These are phyloP conservation scores for Phlyctochytrium planicorne DNA, from an alignment of 192 early-diverging fungal genomes.

Conservation along the genomic window DNA sequence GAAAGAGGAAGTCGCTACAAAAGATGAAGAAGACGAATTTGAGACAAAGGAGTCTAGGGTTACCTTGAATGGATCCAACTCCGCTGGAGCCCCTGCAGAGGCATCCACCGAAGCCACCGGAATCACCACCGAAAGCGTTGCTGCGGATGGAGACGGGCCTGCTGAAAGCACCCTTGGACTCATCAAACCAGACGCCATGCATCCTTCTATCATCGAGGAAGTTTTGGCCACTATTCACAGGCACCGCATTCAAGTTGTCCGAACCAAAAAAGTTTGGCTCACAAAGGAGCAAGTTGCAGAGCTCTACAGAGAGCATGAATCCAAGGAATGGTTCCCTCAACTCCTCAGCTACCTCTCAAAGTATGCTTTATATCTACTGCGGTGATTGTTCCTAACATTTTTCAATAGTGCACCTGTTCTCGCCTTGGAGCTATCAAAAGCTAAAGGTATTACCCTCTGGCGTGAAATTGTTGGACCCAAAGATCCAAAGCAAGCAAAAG, in stretches of 20 bases:
- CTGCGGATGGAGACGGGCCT: not conserved
- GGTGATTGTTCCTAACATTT: conserved; percentile 2
- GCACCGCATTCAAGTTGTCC: conserved; percentile 49
- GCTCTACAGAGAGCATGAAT: conserved; percentile 55
- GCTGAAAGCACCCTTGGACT: conserved; percentile 53
- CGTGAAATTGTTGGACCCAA: conserved; percentile 56
- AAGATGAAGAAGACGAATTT: not conserved
- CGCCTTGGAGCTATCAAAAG: conserved; percentile 48
- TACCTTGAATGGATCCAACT: not conserved
- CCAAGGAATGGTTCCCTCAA: conserved; percentile 43
- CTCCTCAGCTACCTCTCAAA: conserved; percentile 50
- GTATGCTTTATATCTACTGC: conserved; percentile 20
- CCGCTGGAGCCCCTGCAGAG: conserved; percentile 1
- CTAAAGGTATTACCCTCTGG: conserved; percentile 49
- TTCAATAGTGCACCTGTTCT: conserved; percentile 45
- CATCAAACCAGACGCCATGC: conserved; percentile 66
- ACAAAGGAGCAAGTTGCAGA: conserved; percentile 44
- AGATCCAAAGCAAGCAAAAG: conserved; percentile 43
- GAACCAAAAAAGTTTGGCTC: conserved; percentile 54
- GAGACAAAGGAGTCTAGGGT: not conserved
- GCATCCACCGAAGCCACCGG: not conserved
- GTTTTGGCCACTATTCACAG: conserved; percentile 43
- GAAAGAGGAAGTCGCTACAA: not conserved
- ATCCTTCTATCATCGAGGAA: conserved; percentile 40
- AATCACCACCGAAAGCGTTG: not conserved